These are phyloP conservation scores for Trichothecium sympodiale DNA, from an alignment of 2,329 filamentous ascomycete species.

Conservation along the genomic window DNA sequence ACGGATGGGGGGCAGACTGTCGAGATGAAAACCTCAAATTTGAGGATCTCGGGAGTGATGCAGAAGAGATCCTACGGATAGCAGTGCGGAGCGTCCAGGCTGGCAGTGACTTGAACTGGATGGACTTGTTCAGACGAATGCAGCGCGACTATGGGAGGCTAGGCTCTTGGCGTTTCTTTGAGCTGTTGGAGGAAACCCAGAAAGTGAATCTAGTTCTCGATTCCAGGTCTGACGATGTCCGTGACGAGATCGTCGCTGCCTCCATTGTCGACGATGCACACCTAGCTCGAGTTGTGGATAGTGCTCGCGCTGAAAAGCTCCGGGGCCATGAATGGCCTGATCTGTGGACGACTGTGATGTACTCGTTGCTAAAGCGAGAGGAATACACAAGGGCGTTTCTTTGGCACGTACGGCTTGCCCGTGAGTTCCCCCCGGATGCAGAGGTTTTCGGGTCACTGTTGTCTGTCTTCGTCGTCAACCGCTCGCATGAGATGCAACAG, in stretches of 20 bases:
- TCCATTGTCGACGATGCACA: constrained; percentile 14
- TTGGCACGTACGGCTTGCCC: constrained; percentile 36
- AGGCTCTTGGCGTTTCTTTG: constrained; percentile 4
- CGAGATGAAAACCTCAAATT: no score
- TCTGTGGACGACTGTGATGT: constrained; percentile 36
- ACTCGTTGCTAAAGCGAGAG: constrained; percentile 27
- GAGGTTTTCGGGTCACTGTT: constrained; percentile 31
- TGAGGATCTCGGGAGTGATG: no score
- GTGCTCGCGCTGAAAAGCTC: constrained; percentile 20
- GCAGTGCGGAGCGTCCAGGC: no score
- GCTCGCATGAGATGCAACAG: constrained; percentile 22
- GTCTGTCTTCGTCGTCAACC: constrained; percentile 28
- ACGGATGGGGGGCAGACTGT: no score
- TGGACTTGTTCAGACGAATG: no score
- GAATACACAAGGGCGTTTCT: constrained; percentile 26
- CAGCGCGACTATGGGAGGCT: no score
- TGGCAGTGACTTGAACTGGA: no score
- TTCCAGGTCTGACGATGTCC: constrained; percentile 13
- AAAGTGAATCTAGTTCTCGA: constrained; percentile 10
- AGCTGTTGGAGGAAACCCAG: neutral
- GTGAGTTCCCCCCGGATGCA: constrained; percentile 28
- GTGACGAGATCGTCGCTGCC: constrained; percentile 18
- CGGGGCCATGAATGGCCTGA: constrained; percentile 34
- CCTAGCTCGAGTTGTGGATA: constrained; percentile 11
- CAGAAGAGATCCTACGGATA: no score